A percentile compares a stretch with the other conserved stretches of the same genome.
Conservation (phyloP, 306 rosid species). For the Sophora flavescens region DNA sequence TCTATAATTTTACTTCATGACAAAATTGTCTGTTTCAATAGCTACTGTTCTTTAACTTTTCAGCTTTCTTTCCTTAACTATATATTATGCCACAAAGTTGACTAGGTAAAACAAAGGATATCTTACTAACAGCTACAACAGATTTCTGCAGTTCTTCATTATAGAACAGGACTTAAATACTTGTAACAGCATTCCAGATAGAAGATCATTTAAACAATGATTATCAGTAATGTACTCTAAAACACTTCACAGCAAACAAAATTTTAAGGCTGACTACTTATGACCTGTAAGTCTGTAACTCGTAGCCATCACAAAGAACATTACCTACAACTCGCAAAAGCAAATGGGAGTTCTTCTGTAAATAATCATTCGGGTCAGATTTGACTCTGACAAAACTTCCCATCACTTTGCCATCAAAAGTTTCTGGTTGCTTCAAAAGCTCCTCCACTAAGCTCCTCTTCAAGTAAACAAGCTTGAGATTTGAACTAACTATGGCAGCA, state of each 20-base stretch:
- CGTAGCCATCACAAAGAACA: slow-evolving; percentile 14
- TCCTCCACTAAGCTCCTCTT: slow-evolving; percentile 76
- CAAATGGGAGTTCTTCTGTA: slow-evolving; percentile 68
- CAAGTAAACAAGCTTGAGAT: slow-evolving; percentile 75
- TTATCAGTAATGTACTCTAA: slow-evolving; percentile 17
- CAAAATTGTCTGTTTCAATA: slow-evolving; percentile 10
- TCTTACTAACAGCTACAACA: slow-evolving; percentile 19
- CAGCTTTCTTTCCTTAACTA: slow-evolving; percentile 14
- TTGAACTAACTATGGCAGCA: slow-evolving; percentile 66
- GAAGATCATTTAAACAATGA: slow-evolving; percentile 20
- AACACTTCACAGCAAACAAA: slow-evolving; percentile 22
- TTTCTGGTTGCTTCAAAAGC: slow-evolving; percentile 60
- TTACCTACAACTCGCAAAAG: slow-evolving; percentile 78
- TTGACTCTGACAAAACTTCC: slow-evolving; percentile 79
- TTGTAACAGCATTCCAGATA: slow-evolving; percentile 24
- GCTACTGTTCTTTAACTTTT: slow-evolving; percentile 18
- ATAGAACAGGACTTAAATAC: not conserved
- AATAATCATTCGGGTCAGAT: slow-evolving; percentile 71
- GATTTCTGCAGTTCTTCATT: slow-evolving; percentile 8
- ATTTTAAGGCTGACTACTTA: slow-evolving; percentile 6
- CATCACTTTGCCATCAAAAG: slow-evolving; percentile 63
- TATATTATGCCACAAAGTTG: slow-evolving; percentile 25
- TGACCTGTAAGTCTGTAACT: not conserved
- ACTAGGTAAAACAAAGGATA: slow-evolving; percentile 26
- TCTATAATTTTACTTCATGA: slow-evolving; percentile 13